Conservation (phyloP, 2,329 filamentous ascomycete species). For the Penicillium sp. region DNA sequence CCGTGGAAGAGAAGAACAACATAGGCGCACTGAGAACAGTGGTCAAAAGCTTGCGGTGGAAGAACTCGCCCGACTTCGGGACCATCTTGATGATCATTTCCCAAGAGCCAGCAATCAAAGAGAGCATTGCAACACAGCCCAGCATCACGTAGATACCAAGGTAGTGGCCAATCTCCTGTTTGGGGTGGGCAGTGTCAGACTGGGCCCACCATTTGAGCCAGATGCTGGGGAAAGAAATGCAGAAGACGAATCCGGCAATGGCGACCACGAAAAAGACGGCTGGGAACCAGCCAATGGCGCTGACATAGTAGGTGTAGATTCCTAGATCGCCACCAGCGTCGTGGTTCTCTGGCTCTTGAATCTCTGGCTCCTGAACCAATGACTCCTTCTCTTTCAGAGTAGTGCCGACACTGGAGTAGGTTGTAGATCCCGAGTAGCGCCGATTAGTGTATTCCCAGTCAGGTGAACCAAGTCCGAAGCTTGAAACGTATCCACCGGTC, state of each 20-base stretch:
- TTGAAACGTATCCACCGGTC: slow-evolving; percentile 44
- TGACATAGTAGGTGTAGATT: slow-evolving; percentile 45
- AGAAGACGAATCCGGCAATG: slow-evolving; percentile 41
- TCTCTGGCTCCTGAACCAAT: slow-evolving; percentile 24
- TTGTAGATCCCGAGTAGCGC: slow-evolving; percentile 20
- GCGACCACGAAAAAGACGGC: slow-evolving; percentile 39
- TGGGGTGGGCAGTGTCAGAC: slow-evolving; percentile 38
- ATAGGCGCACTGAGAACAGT: slow-evolving; percentile 50
- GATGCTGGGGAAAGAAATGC: slow-evolving; percentile 45
- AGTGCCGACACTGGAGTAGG: slow-evolving; percentile 18
- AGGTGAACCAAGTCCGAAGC: slow-evolving; percentile 35
- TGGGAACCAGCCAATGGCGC: slow-evolving; percentile 39
- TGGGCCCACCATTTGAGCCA: slow-evolving; percentile 47
- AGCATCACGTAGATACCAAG: slow-evolving; percentile 44
- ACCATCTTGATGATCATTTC: slow-evolving; percentile 57
- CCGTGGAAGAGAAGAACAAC: slow-evolving; percentile 45
- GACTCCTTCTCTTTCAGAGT: slow-evolving; percentile 22
- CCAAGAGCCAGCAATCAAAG: slow-evolving; percentile 41
- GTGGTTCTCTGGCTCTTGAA: slow-evolving; percentile 29
- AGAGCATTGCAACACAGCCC: slow-evolving; percentile 38
- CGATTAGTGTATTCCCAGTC: slow-evolving; percentile 34
- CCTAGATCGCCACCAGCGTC: slow-evolving; percentile 43
- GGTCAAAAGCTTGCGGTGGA: slow-evolving; percentile 51
- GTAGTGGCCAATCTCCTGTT: slow-evolving; percentile 37
- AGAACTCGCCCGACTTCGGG: slow-evolving; percentile 52